Conservation (phyloP, 768 basidiomycete genomes). For the Dentipellis fragilis region DNA sequence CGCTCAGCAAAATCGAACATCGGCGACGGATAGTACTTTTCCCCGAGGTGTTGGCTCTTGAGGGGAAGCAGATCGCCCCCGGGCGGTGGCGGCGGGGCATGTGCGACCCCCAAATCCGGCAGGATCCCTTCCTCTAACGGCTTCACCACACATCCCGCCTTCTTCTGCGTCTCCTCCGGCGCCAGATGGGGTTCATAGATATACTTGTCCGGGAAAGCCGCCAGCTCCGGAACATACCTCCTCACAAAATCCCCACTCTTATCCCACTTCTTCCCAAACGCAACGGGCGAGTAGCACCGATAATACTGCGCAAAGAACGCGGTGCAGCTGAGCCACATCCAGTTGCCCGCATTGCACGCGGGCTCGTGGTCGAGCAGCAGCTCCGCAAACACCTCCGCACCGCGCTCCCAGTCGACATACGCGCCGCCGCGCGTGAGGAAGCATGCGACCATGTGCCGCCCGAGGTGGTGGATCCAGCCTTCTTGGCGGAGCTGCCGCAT, state of each 20-base stretch:
- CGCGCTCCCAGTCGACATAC: constrained; percentile 18
- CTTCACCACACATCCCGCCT: neutral
- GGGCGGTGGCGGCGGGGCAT: neutral
- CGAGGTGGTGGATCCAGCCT: constrained; percentile 16
- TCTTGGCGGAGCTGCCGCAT: constrained; percentile 11
- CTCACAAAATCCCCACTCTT: neutral
- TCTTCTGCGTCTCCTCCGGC: neutral
- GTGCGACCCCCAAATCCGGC: neutral
- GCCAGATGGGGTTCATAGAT: constrained; percentile 1
- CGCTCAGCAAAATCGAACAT: constrained; percentile 2
- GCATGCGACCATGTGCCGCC: constrained; percentile 20
- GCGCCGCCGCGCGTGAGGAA: constrained; percentile 19
- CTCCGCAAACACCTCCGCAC: constrained; percentile 11
- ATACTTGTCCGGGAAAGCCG: neutral
- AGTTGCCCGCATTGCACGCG: constrained; percentile 2
- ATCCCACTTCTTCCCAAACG: constrained; percentile 2
- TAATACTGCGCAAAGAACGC: constrained; percentile 1
- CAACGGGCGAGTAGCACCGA: constrained; percentile 1
- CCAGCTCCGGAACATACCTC: constrained; percentile 1
- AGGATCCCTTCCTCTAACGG: neutral
- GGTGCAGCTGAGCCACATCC: constrained; percentile 5
- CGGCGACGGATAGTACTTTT: neutral
- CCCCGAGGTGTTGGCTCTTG: neutral
- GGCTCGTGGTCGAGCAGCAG: constrained; percentile 3
- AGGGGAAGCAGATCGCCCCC: neutral